Evolutionary conservation across 805 yeast genomes (phyloP).

Genomic region (Kodamaea jinghongensis): DNA sequence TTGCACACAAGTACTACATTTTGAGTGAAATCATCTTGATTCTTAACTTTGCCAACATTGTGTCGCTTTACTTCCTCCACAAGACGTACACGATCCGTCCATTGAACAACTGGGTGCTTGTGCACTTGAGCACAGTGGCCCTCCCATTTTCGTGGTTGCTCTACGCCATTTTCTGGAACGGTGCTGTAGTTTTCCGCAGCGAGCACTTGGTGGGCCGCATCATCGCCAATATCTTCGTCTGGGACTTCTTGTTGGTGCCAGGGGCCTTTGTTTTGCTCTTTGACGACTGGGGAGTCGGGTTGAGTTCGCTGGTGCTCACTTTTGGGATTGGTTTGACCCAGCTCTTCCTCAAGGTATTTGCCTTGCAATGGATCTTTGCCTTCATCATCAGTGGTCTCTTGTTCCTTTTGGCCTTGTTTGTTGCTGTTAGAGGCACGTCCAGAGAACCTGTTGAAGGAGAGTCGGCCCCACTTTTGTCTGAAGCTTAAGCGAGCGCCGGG

Average conservation of each 20-base stretch:
- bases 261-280: conserved; percentile 51
- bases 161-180: conserved; percentile 79
- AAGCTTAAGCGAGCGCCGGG: background rate
- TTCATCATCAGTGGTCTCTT: conserved; percentile 60
- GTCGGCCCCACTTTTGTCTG: conserved; percentile 36
- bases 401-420: conserved; percentile 48
- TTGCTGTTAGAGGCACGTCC: conserved; percentile 39
- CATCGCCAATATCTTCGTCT: conserved; percentile 68
- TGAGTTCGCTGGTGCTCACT: conserved; percentile 54
- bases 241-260: conserved; percentile 75
- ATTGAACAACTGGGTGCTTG: conserved; percentile 48
- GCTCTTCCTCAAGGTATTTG: conserved; percentile 62
- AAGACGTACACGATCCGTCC: conserved; percentile 58
- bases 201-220: conserved; percentile 59
- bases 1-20: conserved; percentile 57
- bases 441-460: conserved; percentile 16
- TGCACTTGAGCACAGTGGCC: conserved; percentile 67
- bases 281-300: conserved; percentile 71
- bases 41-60: conserved; percentile 57
- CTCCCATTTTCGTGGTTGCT: conserved; percentile 74
- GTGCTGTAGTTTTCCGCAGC: conserved; percentile 70
- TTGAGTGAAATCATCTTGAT: conserved; percentile 57
- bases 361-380: conserved; percentile 86
- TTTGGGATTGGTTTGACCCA: conserved; percentile 73
- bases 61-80: conserved; percentile 54